Evolutionary conservation across 2,329 filamentous ascomycete species (phyloP).

Genomic region (Diaporthe citrichinensis): DNA sequence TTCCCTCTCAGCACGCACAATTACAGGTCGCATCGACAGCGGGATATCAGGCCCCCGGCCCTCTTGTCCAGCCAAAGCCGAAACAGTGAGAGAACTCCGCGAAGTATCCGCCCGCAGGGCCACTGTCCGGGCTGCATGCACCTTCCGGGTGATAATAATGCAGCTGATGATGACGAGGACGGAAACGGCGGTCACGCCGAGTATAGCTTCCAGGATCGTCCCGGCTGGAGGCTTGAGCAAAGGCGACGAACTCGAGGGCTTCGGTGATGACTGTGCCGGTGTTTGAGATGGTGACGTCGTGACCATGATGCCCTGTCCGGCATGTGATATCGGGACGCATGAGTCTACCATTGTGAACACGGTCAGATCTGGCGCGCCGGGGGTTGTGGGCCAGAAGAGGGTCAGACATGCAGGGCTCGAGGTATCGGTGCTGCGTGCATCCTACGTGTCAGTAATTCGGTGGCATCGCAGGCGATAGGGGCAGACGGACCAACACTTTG

Average conservation of each 20-base stretch:
- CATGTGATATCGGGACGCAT: neutral
- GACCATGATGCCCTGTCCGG: neutral
- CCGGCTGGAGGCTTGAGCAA: slow-evolving; percentile 16
- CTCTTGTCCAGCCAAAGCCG: neutral
- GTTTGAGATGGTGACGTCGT: neutral
- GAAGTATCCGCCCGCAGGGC: neutral
- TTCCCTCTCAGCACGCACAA: no score
- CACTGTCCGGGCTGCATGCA: neutral
- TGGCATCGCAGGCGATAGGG: fast-evolving
- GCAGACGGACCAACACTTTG: slow-evolving; percentile 3
- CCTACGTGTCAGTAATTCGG: neutral
- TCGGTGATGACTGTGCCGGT: neutral
- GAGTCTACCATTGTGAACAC: neutral
- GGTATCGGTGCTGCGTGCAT: neutral
- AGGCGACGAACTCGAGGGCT: neutral
- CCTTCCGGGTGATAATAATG: neutral
- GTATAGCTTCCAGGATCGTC: neutral
- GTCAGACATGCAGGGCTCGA: slow-evolving; percentile 4
- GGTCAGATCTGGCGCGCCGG: neutral
- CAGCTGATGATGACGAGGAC: slow-evolving; percentile 2
- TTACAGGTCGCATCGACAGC: neutral
- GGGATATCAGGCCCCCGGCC: neutral
- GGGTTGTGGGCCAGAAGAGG: neutral
- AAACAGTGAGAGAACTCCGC: slow-evolving; percentile 9
- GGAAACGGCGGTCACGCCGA: neutral